These are phyloP conservation scores for Thinopyrum elongatum DNA, from an alignment of 176 grass and related monocot genomes.

Conservation along the genomic window DNA sequence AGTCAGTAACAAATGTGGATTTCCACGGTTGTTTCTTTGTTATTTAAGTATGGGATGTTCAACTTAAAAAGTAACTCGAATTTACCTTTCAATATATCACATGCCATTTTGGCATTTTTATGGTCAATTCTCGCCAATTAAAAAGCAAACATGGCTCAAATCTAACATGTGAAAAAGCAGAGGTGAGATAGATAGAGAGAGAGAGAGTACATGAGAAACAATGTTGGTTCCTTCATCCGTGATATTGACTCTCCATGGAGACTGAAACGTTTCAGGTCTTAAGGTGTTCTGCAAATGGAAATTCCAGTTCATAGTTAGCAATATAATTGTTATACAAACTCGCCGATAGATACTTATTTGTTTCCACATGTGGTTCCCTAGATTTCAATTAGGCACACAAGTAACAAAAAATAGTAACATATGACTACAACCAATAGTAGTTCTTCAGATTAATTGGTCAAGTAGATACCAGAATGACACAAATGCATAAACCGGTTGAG, in stretches of 20 bases:
- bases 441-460: not conserved
- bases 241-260: not conserved
- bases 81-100: not conserved
- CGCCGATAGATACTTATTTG: too few species aligned
- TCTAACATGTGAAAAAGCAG: not conserved
- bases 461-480: not conserved
- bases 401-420: too few species aligned
- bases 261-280: not conserved
- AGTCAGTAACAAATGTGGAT: not conserved
- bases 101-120: not conserved
- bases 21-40: not conserved
- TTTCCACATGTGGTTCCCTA: too few species aligned
- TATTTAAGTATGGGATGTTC: not conserved
- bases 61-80: not conserved
- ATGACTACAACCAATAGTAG: not conserved
- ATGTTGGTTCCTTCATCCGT: not conserved
- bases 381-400: too few species aligned
- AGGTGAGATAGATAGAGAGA: not conserved
- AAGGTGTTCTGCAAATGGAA: not conserved
- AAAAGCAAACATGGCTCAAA: not conserved
- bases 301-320: not conserved
- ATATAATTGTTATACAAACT: not conserved
- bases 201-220: not conserved
- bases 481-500: too few species aligned
- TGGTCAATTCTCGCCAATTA: not conserved